These are phyloP conservation scores for Sporothrix inflata DNA, from an alignment of 2,329 filamentous ascomycete species.

Conservation along the genomic window DNA sequence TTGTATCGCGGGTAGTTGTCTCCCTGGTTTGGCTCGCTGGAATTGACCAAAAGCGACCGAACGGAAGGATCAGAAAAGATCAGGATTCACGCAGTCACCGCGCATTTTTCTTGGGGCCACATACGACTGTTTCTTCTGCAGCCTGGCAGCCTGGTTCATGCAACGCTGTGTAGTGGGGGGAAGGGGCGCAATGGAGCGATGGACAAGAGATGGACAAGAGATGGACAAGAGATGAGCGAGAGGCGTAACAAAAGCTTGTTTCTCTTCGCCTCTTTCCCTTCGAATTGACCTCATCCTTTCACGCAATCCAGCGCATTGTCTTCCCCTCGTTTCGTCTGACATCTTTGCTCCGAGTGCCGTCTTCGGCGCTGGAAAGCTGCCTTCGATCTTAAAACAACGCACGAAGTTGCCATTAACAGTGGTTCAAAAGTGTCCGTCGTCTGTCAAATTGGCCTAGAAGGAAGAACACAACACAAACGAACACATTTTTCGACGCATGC, in stretches of 20 bases:
- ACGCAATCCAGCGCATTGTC: background rate
- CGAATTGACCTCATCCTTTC: background rate
- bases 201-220: background rate
- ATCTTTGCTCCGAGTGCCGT: background rate
- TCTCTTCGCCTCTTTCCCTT: background rate
- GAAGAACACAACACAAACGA: background rate
- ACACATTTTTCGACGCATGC: background rate
- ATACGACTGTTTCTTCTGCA: background rate
- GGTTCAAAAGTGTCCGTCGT: background rate
- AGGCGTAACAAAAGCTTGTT: background rate
- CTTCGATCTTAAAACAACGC: no score
- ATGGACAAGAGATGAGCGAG: background rate
- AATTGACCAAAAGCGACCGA: background rate
- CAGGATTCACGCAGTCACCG: background rate
- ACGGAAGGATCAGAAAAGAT: background rate
- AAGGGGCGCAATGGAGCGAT: background rate
- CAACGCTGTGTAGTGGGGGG: background rate
- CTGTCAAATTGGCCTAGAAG: background rate
- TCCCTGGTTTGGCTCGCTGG: background rate
- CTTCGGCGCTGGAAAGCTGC: background rate
- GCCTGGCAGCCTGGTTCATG: slow-evolving; percentile 2
- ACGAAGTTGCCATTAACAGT: background rate
- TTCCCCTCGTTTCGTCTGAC: background rate
- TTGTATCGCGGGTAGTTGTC: background rate
- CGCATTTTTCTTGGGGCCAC: background rate